Base-by-base conservation (phyloP, 148 eudicot species). In the Chenopodium formosanum region DNA sequence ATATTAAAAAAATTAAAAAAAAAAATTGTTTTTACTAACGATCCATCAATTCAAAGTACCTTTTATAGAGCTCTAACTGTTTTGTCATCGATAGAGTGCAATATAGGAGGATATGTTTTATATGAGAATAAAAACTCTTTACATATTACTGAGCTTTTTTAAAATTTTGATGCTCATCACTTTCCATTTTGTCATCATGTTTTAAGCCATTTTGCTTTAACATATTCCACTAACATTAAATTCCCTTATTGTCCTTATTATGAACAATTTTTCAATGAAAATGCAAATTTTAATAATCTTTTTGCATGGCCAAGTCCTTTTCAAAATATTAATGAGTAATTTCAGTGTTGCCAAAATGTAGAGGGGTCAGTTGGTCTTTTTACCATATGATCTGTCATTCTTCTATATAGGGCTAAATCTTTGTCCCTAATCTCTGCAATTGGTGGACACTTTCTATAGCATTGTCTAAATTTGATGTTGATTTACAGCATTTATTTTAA, bases 1-100 rank as follows among this genome's bases (percentile, higher is more conserved):
- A 31, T 12, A 52, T 17, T 31, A 60, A 13, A 31, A 29, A 52
- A 64, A 11, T 27, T 44, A 22, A 52, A 68, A 1, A 68, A 1
- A 34, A 71, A 27, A 1, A 3, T 50, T 50, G 8, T 50, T 48
- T 50, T 50, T 50, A 50, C 53, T 27, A 66, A 77, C 78, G 87
- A 85, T 62, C 80, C 68, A 81, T 85, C 87, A 85, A 78, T 78
- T 85, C 86, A 84, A 81, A 84, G 37, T 48, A 7, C 29, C 65
- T 56, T 69, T 81, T 84, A 9, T 13, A 37, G 63, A 65, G 47
- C 58, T 23, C 80, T 32, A 44, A 56, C 77, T 52, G 29, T 50
- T 65, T 81, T 81, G 84, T 82, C 87, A 53, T 70, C 77, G 62
- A 37, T 71, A 82, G 78, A 78, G 7, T 75, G 71, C 72, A 80